Conservation (phyloP, 768 basidiomycete genomes). For the Pilatotrama ljubarskyi region DNA sequence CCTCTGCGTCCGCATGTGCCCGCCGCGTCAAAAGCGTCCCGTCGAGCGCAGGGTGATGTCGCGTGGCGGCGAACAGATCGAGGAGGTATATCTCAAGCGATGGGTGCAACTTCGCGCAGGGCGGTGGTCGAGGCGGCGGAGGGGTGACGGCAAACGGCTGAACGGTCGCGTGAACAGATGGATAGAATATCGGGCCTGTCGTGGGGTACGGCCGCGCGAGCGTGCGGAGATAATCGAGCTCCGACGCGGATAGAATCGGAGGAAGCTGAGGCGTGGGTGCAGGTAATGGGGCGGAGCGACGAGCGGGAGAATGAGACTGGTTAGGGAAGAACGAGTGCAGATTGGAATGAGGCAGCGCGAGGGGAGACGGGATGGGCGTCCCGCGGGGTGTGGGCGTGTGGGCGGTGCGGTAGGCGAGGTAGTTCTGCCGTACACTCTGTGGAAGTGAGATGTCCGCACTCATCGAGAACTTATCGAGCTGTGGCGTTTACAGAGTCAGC, state of each 20-base stretch:
- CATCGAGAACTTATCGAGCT: constrained; percentile 83
- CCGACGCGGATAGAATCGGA: constrained; percentile 33
- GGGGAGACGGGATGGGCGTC: constrained; percentile 18
- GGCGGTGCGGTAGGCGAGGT: constrained; percentile 38
- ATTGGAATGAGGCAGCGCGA: constrained; percentile 15
- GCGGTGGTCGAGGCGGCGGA: constrained; percentile 32
- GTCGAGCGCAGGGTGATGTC: constrained; percentile 71
- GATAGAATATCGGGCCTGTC: constrained; percentile 16
- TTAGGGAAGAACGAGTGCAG: constrained; percentile 24
- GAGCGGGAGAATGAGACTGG: constrained; percentile 29
- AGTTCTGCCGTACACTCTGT: constrained; percentile 28
- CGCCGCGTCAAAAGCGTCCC: constrained; percentile 63
- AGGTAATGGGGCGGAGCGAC: constrained; percentile 23
- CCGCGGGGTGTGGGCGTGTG: constrained; percentile 32
- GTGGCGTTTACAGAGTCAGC: not conserved
- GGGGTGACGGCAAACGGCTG: not conserved
- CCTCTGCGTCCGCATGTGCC: constrained; percentile 62
- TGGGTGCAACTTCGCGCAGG: constrained; percentile 42
- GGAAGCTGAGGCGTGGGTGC: constrained; percentile 24
- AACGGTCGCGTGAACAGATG: constrained; percentile 7
- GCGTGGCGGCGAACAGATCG: constrained; percentile 72
- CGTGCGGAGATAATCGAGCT: constrained; percentile 32
- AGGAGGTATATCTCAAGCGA: constrained; percentile 62
- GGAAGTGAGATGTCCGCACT: constrained; percentile 58
- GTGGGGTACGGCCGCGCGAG: constrained; percentile 25